phyloP scores from a whole-genome alignment of 768 basidiomycete genomes.

The Russula abietina region DNA sequence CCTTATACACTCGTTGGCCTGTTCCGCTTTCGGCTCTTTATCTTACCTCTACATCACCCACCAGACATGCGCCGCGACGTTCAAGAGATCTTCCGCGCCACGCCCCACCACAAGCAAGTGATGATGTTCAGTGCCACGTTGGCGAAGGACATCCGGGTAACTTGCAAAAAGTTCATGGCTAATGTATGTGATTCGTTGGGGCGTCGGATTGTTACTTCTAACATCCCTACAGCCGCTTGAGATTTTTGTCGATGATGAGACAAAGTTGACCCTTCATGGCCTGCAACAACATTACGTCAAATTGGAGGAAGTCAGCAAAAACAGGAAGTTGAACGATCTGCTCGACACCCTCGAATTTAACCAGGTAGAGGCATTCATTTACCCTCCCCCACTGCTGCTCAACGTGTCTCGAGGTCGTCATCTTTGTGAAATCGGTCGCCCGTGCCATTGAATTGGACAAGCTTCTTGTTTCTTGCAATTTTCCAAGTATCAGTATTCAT shows the following conservation, averaged over 20 bases:
- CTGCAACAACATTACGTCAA: slow-evolving; percentile 99
- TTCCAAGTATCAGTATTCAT: slow-evolving; percentile 96
- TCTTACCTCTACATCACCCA: slow-evolving; percentile 67
- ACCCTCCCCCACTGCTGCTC: background rate
- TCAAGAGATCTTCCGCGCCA: slow-evolving; percentile 98
- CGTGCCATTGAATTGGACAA: slow-evolving; percentile 96
- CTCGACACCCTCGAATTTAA: slow-evolving; percentile 97
- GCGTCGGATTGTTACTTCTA: slow-evolving; percentile 4
- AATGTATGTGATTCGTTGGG: slow-evolving; percentile 55
- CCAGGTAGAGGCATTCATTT: slow-evolving; percentile 52
- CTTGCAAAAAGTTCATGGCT: slow-evolving; percentile 99
- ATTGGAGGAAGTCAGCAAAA: slow-evolving; percentile 91
- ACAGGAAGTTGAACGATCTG: slow-evolving; percentile 93
- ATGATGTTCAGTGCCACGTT: slow-evolving; percentile 99
- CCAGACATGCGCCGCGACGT: slow-evolving; percentile 99
- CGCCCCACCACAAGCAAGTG: slow-evolving; percentile 99
- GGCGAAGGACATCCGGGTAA: slow-evolving; percentile 92
- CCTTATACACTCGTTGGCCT: slow-evolving; percentile 48
- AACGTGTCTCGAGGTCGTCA: slow-evolving; percentile 71
- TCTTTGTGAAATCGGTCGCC: slow-evolving; percentile 97
- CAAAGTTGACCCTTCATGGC: slow-evolving; percentile 95
- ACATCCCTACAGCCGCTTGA: slow-evolving; percentile 72
- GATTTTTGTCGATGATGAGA: slow-evolving; percentile 99
- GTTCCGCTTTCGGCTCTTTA: slow-evolving; percentile 40
- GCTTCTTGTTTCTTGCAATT: slow-evolving; percentile 92